These are phyloP conservation scores for Solanum bukasovii DNA, from an alignment of 257 asterid species.

Conservation along the genomic window DNA sequence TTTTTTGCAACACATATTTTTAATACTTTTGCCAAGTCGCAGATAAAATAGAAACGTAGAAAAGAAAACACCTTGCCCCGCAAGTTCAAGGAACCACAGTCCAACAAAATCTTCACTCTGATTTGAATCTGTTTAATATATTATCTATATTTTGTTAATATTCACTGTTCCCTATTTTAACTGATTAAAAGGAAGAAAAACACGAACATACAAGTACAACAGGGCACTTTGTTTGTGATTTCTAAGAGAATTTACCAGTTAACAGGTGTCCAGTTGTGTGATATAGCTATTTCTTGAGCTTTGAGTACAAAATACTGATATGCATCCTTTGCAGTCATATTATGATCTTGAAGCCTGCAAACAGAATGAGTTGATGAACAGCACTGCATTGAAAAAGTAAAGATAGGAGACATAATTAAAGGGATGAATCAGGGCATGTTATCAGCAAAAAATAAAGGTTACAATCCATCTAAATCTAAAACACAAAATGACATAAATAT, in stretches of 20 bases:
- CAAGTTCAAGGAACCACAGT: not conserved
- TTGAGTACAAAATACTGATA: slow-evolving; percentile 80
- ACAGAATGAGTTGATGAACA: slow-evolving; percentile 4
- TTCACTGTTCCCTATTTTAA: not conserved
- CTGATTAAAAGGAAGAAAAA: not conserved
- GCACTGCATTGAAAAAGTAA: not conserved
- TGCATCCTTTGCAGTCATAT: slow-evolving; percentile 70
- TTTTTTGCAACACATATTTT: not conserved
- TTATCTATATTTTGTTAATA: not conserved
- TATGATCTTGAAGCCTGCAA: slow-evolving; percentile 75
- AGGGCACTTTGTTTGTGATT: not conserved
- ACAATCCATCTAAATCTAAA: not conserved
- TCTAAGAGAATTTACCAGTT: slow-evolving; percentile 49
- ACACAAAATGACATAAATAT: not conserved
- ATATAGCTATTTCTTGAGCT: slow-evolving; percentile 84
- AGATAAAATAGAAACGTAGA: not conserved
- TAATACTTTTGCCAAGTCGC: not conserved
- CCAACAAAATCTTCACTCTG: not conserved
- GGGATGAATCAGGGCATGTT: not conserved
- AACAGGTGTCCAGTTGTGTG: slow-evolving; percentile 74
- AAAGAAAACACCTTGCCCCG: not conserved
- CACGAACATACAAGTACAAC: not conserved
- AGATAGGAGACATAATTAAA: not conserved
- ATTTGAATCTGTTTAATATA: not conserved
- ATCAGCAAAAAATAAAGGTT: not conserved